These are phyloP conservation scores for Acacia acuminata DNA, from an alignment of 306 rosid genomes.

Conservation along the genomic window DNA sequence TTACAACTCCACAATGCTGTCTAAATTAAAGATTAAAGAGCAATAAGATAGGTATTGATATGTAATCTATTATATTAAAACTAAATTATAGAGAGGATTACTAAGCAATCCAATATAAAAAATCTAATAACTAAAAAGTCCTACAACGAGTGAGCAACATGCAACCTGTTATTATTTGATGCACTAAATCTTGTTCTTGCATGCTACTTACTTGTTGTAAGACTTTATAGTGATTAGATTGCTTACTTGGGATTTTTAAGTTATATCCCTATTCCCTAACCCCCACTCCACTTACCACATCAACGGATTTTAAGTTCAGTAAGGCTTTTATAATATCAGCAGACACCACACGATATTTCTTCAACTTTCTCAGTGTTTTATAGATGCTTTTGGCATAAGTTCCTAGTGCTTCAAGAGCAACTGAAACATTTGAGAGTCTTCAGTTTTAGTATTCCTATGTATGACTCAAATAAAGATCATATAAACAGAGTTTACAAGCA, in stretches of 20 bases:
- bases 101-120: too few species aligned
- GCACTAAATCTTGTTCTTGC: neutral
- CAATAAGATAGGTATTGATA: slow-evolving; percentile 28
- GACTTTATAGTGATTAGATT: too few species aligned
- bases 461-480: neutral
- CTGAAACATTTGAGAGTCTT: slow-evolving; percentile 41
- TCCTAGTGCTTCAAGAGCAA: slow-evolving; percentile 73
- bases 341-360: slow-evolving; percentile 59
- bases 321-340: slow-evolving; percentile 66
- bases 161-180: too few species aligned
- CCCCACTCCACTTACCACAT: slow-evolving; percentile 61
- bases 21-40: slow-evolving; percentile 38
- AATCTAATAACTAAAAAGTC: neutral
- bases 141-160: neutral
- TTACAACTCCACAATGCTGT: slow-evolving; percentile 81
- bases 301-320: slow-evolving; percentile 76
- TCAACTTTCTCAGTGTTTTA: slow-evolving; percentile 72
- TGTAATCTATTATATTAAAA: neutral
- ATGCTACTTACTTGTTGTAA: neutral
- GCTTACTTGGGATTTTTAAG: neutral
- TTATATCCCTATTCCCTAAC: slow-evolving; percentile 2
- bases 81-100: neutral
- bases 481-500: neutral
- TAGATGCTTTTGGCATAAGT: slow-evolving; percentile 73
- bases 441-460: slow-evolving; percentile 18